phyloP scores from a whole-genome alignment of 192 early-diverging fungal species.

The Coemansia guatemalensis region DNA sequence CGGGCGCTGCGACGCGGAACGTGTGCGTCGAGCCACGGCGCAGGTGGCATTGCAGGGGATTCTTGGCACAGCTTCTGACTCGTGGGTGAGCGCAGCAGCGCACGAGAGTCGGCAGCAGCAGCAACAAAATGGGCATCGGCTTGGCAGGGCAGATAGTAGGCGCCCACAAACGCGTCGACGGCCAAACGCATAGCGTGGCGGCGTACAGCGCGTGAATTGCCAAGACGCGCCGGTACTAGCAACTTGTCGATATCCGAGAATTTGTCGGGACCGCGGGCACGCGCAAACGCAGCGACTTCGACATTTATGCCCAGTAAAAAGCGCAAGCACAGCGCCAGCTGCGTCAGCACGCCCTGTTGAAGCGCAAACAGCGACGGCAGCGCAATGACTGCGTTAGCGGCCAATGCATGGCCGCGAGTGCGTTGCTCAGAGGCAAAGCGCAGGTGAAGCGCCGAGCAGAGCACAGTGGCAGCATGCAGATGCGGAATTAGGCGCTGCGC shows the following conservation, averaged over 20 bases:
- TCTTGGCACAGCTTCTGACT: background rate
- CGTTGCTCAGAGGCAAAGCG: slow-evolving; percentile 13
- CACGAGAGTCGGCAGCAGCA: slow-evolving; percentile 11
- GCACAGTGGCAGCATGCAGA: slow-evolving; percentile 9
- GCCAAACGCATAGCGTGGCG: slow-evolving; percentile 4
- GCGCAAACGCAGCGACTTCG: background rate
- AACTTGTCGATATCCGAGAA: background rate
- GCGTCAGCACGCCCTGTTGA: slow-evolving; percentile 25
- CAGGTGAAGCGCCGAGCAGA: slow-evolving; percentile 23
- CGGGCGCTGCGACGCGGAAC: background rate
- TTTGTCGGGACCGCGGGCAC: background rate
- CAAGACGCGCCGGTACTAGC: background rate
- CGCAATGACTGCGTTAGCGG: slow-evolving; percentile 1
- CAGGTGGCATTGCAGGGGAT: background rate
- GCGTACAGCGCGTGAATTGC: background rate
- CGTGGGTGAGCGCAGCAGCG: background rate
- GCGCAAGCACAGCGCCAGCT: slow-evolving; percentile 18
- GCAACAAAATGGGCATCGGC: slow-evolving; percentile 30
- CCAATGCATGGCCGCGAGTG: slow-evolving; percentile 13
- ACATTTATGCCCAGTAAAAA: slow-evolving; percentile 12
- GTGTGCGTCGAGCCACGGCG: background rate
- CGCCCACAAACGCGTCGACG: slow-evolving; percentile 22
- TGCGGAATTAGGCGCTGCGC: background rate
- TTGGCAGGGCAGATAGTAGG: slow-evolving; percentile 12
- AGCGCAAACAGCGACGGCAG: slow-evolving; percentile 10